These are phyloP conservation scores for Mariannaea sp. DNA, from an alignment of 2,329 filamentous ascomycete genomes.

Conservation along the genomic window DNA sequence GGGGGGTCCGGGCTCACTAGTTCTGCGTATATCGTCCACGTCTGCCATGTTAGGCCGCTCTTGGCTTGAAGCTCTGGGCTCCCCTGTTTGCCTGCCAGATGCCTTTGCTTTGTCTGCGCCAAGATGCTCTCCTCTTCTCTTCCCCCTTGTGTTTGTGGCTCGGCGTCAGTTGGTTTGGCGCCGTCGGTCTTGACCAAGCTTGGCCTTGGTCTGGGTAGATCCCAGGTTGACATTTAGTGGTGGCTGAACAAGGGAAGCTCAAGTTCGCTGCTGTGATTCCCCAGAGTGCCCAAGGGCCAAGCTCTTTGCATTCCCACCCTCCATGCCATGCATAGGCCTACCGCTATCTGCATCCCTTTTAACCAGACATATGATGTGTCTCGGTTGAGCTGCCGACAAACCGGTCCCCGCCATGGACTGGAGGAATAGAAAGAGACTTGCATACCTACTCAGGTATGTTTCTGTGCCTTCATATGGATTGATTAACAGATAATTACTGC, in stretches of 20 bases:
- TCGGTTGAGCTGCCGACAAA: slow-evolving; percentile 28
- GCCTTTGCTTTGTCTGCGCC: background rate
- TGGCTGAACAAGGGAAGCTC: background rate
- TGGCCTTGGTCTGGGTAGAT: background rate
- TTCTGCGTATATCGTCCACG: slow-evolving; percentile 23
- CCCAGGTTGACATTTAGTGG: background rate
- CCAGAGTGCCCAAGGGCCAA: background rate
- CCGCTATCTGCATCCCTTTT: background rate
- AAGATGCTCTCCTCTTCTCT: too few species aligned
- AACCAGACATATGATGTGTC: slow-evolving; percentile 25
- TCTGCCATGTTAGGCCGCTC: slow-evolving; percentile 24
- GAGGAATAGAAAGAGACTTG: slow-evolving; percentile 7
- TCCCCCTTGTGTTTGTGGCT: too few species aligned
- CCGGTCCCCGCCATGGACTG: slow-evolving; percentile 18
- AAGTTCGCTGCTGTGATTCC: background rate
- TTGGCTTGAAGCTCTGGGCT: slow-evolving; percentile 19
- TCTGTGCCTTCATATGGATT: background rate
- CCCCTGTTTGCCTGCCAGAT: background rate
- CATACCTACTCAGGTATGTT: slow-evolving; percentile 1
- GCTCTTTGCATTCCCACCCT: background rate
- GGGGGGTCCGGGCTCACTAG: too few species aligned
- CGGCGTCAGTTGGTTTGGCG: background rate
- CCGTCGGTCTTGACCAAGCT: background rate
- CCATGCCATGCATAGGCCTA: slow-evolving; percentile 2
- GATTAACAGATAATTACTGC: slow-evolving; percentile 1